phyloP scores from a whole-genome alignment of 192 early-diverging fungal genomes.

The Kappamyces sp. region DNA sequence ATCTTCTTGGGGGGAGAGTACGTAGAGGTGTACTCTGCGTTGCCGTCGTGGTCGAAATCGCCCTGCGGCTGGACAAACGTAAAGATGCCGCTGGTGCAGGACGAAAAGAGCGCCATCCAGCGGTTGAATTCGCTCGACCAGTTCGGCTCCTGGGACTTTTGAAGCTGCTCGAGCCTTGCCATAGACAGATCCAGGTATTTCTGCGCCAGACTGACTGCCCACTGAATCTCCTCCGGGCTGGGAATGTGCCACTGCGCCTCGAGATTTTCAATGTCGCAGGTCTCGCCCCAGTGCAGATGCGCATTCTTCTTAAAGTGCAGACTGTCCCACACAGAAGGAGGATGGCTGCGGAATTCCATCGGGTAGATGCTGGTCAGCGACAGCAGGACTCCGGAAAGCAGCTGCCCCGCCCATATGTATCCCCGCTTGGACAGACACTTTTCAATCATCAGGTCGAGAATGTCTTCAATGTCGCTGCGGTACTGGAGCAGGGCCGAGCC shows the following conservation, averaged over 20 bases:
- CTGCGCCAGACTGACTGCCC: slow-evolving; percentile 61
- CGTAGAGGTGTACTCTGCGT: neutral
- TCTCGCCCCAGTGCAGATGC: slow-evolving; percentile 73
- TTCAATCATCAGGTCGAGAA: slow-evolving; percentile 23
- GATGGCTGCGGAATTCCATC: slow-evolving; percentile 49
- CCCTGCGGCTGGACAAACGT: slow-evolving; percentile 17
- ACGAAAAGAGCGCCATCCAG: slow-evolving; percentile 23
- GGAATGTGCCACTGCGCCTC: slow-evolving; percentile 75
- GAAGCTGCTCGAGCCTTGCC: slow-evolving; percentile 7
- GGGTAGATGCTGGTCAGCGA: slow-evolving; percentile 50
- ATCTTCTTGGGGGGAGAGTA: slow-evolving; percentile 33
- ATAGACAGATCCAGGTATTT: slow-evolving; percentile 17
- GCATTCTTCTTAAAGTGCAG: slow-evolving; percentile 59
- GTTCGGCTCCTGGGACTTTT: neutral
- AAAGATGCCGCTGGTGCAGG: neutral
- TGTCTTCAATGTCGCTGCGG: slow-evolving; percentile 41
- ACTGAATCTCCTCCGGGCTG: slow-evolving; percentile 54
- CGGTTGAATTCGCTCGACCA: slow-evolving; percentile 16
- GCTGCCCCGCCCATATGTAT: slow-evolving; percentile 67
- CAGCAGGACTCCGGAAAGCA: slow-evolving; percentile 40
- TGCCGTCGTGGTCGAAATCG: slow-evolving; percentile 3
- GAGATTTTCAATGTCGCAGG: slow-evolving; percentile 44
- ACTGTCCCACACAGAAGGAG: slow-evolving; percentile 49
- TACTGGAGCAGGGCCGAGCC: slow-evolving; percentile 47
- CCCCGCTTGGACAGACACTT: slow-evolving; percentile 56